These are phyloP conservation scores for Phragmites australis DNA, from an alignment of 176 grass and related monocot species.

Conservation along the genomic window DNA sequence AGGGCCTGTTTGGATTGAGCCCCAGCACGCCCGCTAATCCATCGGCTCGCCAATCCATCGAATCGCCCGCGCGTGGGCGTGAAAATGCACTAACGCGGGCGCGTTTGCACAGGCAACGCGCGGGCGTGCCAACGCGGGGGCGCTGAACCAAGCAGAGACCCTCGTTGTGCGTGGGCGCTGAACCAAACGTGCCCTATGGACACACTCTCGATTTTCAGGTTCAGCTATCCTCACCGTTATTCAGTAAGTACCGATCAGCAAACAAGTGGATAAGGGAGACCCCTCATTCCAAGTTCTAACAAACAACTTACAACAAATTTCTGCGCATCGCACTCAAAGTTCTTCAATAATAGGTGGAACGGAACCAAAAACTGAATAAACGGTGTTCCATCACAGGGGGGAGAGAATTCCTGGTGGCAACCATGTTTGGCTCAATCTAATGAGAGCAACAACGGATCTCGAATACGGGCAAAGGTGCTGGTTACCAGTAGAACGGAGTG, in stretches of 20 bases:
- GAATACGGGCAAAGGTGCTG: constrained; percentile 18
- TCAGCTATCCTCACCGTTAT: neutral
- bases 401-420: constrained; percentile 1
- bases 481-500: constrained; percentile 80
- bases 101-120: too few relatives aligned
- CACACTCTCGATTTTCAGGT: neutral
- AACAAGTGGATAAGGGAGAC: neutral
- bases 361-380: neutral
- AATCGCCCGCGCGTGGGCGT: too few relatives aligned
- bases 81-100: too few relatives aligned
- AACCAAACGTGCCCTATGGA: constrained; percentile 5
- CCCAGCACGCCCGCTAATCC: too few relatives aligned
- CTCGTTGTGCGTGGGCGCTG: too few relatives aligned
- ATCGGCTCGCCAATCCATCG: too few relatives aligned
- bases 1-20: too few relatives aligned
- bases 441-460: neutral
- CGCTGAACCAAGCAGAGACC: too few relatives aligned
- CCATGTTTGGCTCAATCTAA: neutral
- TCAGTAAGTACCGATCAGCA: neutral
- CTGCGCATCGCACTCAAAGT: neutral
- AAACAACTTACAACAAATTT: neutral
- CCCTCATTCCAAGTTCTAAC: neutral
- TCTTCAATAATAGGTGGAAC: neutral
- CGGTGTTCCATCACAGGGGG: neutral
- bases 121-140: too few relatives aligned